These are phyloP conservation scores for Colletotrichum navitas DNA, from an alignment of 2,329 filamentous ascomycete genomes.

Conservation along the genomic window DNA sequence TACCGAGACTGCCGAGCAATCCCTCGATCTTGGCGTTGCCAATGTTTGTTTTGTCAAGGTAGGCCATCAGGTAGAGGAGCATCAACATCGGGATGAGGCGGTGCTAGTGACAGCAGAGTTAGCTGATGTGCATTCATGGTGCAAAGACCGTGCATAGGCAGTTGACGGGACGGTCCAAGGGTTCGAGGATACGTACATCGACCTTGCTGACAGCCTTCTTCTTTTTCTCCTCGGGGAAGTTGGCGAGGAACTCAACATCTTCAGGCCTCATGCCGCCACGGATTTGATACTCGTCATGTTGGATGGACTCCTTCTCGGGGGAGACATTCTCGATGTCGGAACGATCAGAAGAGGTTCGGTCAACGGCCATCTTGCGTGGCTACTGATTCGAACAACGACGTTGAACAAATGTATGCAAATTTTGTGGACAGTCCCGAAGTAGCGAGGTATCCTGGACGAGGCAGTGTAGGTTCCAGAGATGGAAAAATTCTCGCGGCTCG, in stretches of 20 bases:
- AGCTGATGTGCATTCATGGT: too few relatives aligned
- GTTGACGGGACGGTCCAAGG: neutral
- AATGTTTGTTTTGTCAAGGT: conserved; percentile 50
- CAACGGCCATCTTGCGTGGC: conserved; percentile 35
- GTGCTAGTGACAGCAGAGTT: conserved; percentile 35
- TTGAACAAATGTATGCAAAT: too few relatives aligned
- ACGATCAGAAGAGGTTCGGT: conserved; percentile 21
- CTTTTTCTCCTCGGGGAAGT: conserved; percentile 48
- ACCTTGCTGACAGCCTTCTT: conserved; percentile 50
- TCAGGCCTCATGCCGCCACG: conserved; percentile 44
- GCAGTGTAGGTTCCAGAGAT: neutral
- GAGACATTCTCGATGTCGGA: conserved; percentile 46
- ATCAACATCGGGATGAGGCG: conserved; percentile 49
- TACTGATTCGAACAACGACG: neutral
- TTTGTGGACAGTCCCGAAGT: neutral
- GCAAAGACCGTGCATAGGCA: too few relatives aligned
- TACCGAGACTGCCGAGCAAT: conserved; percentile 63
- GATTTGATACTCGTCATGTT: conserved; percentile 45
- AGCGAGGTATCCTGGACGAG: neutral
- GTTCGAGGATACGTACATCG: conserved; percentile 43
- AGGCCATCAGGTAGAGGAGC: conserved; percentile 49
- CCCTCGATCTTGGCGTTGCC: conserved; percentile 69
- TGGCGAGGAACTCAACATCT: conserved; percentile 50
- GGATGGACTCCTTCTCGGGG: conserved; percentile 45
- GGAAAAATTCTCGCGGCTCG: neutral